phyloP scores from a whole-genome alignment of 106 monocot species.

The Dioscorea alata region DNA sequence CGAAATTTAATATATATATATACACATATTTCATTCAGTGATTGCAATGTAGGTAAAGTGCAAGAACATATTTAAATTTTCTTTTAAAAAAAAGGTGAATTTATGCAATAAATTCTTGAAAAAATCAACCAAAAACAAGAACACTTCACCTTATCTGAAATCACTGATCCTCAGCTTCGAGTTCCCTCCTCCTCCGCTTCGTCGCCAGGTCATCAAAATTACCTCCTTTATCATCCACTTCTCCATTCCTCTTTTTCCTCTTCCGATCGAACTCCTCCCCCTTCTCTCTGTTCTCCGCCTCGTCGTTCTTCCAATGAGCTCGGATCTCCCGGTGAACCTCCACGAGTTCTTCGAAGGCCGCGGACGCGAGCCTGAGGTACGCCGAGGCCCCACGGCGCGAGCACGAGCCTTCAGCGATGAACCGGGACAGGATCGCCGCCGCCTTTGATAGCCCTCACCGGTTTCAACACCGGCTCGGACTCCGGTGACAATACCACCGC shows the following conservation, averaged over 20 bases:
- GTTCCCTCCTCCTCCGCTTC: background rate
- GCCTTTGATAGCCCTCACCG: conserved; percentile 34
- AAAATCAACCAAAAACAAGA: too few species aligned
- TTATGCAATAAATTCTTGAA: too few species aligned
- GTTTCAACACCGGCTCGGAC: conserved; percentile 23
- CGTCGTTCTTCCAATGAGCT: background rate
- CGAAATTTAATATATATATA: too few species aligned
- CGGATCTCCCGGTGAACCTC: conserved; percentile 20
- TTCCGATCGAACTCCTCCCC: background rate
- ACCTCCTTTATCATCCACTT: background rate
- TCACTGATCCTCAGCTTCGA: too few species aligned
- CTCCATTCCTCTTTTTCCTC: background rate
- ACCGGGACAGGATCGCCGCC: conserved; percentile 24
- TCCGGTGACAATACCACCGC: conserved; percentile 23
- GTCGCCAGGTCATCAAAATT: background rate
- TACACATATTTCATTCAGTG: too few species aligned
- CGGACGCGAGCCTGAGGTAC: conserved; percentile 30
- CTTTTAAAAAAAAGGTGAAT: too few species aligned
- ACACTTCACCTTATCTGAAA: too few species aligned
- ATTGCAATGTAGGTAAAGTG: too few species aligned
- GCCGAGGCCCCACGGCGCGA: conserved; percentile 25
- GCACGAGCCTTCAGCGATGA: conserved; percentile 22
- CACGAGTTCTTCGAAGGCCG: conserved; percentile 40
- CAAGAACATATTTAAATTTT: too few species aligned
- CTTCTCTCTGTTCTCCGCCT: background rate